Base-by-base conservation (phyloP, 768 basidiomycete species). In the Boletellus ananas region DNA sequence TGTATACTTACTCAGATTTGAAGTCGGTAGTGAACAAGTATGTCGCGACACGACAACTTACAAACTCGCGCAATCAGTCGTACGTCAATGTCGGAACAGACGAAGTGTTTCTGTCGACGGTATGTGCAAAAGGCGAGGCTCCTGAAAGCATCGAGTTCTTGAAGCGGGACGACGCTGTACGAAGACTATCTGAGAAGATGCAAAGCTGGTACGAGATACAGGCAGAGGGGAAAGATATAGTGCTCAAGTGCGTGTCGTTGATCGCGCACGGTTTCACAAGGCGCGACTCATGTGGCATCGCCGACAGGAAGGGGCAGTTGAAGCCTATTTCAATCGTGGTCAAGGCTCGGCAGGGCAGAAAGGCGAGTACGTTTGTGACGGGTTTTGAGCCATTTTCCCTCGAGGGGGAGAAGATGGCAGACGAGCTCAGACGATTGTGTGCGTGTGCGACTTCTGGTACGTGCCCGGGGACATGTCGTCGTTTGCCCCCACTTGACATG, bases 371-470 rank as follows among this genome's bases (percentile, higher is more conserved):
- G 1, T 69, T 86, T 40, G 76, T 94, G 45, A 82, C 83, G 0
- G 87, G 87, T 0, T 87, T 90, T 51, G 94, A 96, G 63, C 77
- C 85, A 0, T 96, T 85, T 65, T 70, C 79, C 23, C 68, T 90
- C 10, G 73, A 81, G 13, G 79, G 84, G 12, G 84, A 89, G 11
- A 79, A 80, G 25, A 80, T 94, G 67, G 84, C 85, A 1, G 88
- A 94, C 40, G 88, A 89, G 41, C 69, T 95, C 51, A 77, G 83
- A 49, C 86, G 80, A 66, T 59, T 74, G 2, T 95, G 92, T 60
- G 91, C 92, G 2, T 81, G 85, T 38, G 78, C 90, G 10, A 88
- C 93, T 6, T 84, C 87, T 38, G 80, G 89, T 87, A 50, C 42
- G 80, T 64, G 17, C 29, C 49, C 3, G 14, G 4, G 12, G 14